Percentiles rank a stretch among this genome's conserved stretches.
phyloP scores from a whole-genome alignment of 2,329 filamentous ascomycete genomes.

The Penicillium brasilianum region DNA sequence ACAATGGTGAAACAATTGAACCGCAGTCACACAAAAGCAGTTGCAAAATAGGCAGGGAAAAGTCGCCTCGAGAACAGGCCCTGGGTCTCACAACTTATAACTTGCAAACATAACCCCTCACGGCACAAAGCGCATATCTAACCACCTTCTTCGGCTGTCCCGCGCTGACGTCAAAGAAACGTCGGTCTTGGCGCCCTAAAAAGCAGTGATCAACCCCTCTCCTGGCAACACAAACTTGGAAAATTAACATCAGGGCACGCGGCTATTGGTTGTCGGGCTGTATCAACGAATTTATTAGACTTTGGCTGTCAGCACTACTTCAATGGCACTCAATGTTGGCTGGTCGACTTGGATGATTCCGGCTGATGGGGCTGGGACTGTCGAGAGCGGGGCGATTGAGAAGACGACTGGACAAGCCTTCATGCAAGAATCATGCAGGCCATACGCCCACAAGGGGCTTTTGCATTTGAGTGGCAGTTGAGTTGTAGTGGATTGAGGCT shows the following conservation, averaged over 20 bases:
- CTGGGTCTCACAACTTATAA: conserved; percentile 11
- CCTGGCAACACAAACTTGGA: conserved; percentile 18
- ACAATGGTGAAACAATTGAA: conserved; percentile 4
- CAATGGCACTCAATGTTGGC: neutral
- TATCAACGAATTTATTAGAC: neutral
- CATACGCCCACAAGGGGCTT: neutral
- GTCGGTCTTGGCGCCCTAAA: conserved; percentile 21
- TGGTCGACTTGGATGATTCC: neutral
- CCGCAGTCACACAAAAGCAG: neutral
- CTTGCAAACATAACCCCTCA: neutral
- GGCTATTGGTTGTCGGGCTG: neutral
- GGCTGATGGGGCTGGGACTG: neutral
- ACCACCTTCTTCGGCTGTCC: conserved; percentile 7
- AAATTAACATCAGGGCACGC: neutral
- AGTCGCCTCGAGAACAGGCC: neutral
- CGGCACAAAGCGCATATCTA: neutral
- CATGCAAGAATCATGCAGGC: conserved; percentile 4
- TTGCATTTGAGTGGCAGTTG: neutral
- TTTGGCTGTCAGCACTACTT: neutral
- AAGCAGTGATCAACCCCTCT: conserved; percentile 22
- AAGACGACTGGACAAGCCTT: neutral
- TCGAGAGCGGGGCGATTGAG: neutral
- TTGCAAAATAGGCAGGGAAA: neutral
- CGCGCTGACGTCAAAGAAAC: conserved; percentile 29
- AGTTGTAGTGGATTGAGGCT: neutral